phyloP scores from a whole-genome alignment of 176 grass and related monocot species.

The Metroxylon sagu region DNA sequence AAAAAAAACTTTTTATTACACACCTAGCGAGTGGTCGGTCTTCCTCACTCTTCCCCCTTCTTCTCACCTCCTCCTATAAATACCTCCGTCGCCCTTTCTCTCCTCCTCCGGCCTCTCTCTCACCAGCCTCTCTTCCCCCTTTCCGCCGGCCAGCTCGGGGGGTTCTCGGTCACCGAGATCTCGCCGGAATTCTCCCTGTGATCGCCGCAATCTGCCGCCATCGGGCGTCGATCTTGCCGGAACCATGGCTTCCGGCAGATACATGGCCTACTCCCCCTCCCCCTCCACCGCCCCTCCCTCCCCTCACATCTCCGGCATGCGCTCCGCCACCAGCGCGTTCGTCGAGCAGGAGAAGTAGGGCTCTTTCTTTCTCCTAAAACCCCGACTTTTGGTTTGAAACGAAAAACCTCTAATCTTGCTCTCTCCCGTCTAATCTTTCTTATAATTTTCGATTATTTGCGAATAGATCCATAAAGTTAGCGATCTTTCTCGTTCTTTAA shows the following conservation, averaged over 20 bases:
- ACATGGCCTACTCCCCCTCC: conserved; percentile 39
- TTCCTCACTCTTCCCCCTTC: no score
- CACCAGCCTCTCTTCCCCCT: no score
- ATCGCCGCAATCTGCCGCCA: conserved; percentile 11
- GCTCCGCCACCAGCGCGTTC: conserved; percentile 12
- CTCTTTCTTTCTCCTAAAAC: neutral
- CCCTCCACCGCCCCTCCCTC: conserved; percentile 33
- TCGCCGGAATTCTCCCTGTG: no score
- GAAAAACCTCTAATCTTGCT: neutral
- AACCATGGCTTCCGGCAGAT: conserved; percentile 35
- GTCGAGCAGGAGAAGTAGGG: conserved; percentile 29
- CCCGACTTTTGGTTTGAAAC: neutral
- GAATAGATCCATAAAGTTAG: no score
- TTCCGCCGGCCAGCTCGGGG: no score
- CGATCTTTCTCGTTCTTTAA: no score
- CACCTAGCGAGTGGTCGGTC: no score
- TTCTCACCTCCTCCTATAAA: no score
- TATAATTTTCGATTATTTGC: neutral
- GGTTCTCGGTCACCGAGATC: no score
- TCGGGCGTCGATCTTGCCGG: conserved; percentile 20
- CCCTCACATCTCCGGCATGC: conserved; percentile 24
- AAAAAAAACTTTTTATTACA: no score
- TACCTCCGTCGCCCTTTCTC: no score
- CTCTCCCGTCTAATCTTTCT: neutral
- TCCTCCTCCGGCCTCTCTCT: no score